Evolutionary conservation across 1,139 yeast genomes (phyloP).

Genomic region (Debaryomyces nepalensis): DNA sequence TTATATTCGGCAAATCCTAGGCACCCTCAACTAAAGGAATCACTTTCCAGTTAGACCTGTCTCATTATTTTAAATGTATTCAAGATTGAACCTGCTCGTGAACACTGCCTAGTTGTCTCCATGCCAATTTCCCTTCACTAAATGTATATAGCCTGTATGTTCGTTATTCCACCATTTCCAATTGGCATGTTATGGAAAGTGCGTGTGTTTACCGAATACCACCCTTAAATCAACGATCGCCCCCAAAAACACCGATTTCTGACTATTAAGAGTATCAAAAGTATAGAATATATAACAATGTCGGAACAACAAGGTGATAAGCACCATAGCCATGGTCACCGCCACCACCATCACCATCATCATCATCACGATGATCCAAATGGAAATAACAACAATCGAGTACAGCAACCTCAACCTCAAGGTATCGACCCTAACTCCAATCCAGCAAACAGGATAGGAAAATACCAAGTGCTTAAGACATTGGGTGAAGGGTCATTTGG

Average conservation of each 20-base stretch:
- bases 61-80: too few relatives aligned
- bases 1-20: too few relatives aligned
- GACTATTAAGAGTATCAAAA: constrained; percentile 7
- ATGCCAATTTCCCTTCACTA: too few relatives aligned
- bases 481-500: constrained; percentile 98
- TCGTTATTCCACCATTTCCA: neutral
- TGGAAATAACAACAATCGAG: constrained; percentile 13
- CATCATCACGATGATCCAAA: constrained; percentile 15
- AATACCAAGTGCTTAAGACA: constrained; percentile 92
- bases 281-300: constrained; percentile 13
- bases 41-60: too few relatives aligned
- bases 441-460: constrained; percentile 69
- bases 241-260: constrained; percentile 1
- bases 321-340: constrained; percentile 18
- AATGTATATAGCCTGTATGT: too few relatives aligned
- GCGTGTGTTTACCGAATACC: constrained; percentile 2
- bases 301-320: constrained; percentile 18
- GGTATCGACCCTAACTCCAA: constrained; percentile 35
- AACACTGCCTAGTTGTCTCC: neutral
- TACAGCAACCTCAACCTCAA: constrained; percentile 20
- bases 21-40: too few relatives aligned
- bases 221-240: constrained; percentile 7
- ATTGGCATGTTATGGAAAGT: neutral
- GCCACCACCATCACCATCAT: constrained; percentile 23
- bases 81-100: too few relatives aligned